A percentile compares a stretch with the other conserved stretches of the same genome.
phyloP scores from a whole-genome alignment of 176 grass and related monocot genomes.

The Tillandsia fasciculata region DNA sequence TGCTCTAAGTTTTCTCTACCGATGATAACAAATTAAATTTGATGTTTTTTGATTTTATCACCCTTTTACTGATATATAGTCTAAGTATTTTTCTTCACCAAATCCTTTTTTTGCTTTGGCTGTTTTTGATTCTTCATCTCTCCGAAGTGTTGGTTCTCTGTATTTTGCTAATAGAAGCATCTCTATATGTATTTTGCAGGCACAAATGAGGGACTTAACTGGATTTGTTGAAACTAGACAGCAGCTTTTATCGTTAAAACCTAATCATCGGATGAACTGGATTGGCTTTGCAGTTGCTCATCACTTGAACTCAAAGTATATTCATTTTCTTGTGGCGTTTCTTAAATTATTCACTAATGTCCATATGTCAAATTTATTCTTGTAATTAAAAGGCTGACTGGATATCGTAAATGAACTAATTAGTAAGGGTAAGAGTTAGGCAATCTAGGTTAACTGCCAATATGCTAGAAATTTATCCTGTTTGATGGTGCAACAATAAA shows the following conservation, averaged over 20 bases:
- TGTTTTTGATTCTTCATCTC: not conserved
- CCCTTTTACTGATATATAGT: too few relatives aligned
- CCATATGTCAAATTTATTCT: not conserved
- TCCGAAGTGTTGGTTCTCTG: not conserved
- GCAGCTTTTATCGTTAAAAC: slow-evolving; percentile 82
- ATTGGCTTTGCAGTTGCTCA: slow-evolving; percentile 95
- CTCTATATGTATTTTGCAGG: slow-evolving; percentile 36
- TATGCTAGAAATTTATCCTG: too few relatives aligned
- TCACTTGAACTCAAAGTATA: slow-evolving; percentile 95
- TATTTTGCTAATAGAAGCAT: slow-evolving; percentile 12
- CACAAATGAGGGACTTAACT: slow-evolving; percentile 91
- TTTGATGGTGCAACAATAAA: too few relatives aligned
- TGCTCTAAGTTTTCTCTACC: too few relatives aligned
- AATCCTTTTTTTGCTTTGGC: not conserved
- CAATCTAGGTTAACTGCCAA: too few relatives aligned
- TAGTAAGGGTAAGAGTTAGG: too few relatives aligned
- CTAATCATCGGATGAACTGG: slow-evolving; percentile 99
- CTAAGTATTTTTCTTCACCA: not conserved
- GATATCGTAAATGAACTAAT: too few relatives aligned
- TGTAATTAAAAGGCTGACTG: not conserved
- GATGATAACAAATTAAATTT: too few relatives aligned
- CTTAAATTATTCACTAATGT: not conserved
- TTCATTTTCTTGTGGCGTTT: slow-evolving; percentile 13
- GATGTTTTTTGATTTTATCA: too few relatives aligned
- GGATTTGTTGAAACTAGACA: slow-evolving; percentile 99